Percentiles rank a stretch among this genome's conserved stretches.
Evolutionary conservation across 495 filamentous ascomycete species (phyloP).

Genomic region (Collariella sp.): DNA sequence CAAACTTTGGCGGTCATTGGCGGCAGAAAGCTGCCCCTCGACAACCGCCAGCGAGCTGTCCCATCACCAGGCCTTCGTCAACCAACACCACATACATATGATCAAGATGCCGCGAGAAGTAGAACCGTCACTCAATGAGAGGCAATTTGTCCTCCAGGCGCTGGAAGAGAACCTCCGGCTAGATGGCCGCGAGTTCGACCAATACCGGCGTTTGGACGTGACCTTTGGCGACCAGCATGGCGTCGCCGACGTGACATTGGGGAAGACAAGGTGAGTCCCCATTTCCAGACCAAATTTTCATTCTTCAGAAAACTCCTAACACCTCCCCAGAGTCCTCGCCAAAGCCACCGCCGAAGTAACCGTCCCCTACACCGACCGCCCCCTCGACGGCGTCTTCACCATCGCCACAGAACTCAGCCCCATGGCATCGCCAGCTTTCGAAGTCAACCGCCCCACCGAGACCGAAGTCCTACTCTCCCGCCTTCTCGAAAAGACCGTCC

Average conservation of each 20-base stretch:
- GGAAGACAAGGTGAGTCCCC: constrained; percentile 92
- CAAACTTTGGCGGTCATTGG: constrained; percentile 23
- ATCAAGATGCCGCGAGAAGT: constrained; percentile 77
- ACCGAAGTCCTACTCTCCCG: constrained; percentile 77
- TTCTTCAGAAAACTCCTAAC: too few relatives aligned
- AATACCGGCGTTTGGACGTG: constrained; percentile 67
- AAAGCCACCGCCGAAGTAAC: constrained; percentile 83
- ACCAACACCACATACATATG: background rate
- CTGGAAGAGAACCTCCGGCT: constrained; percentile 68
- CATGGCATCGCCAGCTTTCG: constrained; percentile 89
- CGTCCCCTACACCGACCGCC: constrained; percentile 74
- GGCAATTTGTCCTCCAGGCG: constrained; percentile 64
- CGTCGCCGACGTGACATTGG: constrained; percentile 77
- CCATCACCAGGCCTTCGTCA: constrained; percentile 2
- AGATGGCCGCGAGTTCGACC: constrained; percentile 71
- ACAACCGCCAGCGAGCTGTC: constrained; percentile 6
- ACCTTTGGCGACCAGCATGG: constrained; percentile 87
- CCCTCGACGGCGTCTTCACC: constrained; percentile 88
- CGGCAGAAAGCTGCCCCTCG: constrained; percentile 24
- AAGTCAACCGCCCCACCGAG: constrained; percentile 71
- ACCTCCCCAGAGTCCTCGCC: constrained; percentile 58
- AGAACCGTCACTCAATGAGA: constrained; percentile 71
- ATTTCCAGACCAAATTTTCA: background rate
- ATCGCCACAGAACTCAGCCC: constrained; percentile 84
- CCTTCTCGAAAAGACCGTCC: constrained; percentile 84